Conservation (phyloP, 352 stramenopile species). For the Globisporangium canariense region DNA sequence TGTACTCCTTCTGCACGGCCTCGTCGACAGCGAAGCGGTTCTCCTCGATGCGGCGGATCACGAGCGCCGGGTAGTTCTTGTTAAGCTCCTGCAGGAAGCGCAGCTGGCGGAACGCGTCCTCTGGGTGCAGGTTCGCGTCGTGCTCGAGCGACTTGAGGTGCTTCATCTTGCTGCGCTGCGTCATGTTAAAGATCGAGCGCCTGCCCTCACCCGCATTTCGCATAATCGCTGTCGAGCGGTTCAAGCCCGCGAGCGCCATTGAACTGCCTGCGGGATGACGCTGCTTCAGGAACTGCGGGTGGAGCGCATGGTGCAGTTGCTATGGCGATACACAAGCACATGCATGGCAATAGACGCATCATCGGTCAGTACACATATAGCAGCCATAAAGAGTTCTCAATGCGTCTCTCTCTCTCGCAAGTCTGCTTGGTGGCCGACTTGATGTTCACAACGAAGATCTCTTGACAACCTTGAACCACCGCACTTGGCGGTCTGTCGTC, state of each 20-base stretch:
- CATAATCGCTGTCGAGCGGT: background rate
- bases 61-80: slow-evolving; percentile 79
- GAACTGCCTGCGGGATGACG: background rate
- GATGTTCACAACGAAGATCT: background rate
- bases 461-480: background rate
- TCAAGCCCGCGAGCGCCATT: background rate
- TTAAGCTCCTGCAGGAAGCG: slow-evolving; percentile 87
- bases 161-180: slow-evolving; percentile 68
- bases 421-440: background rate
- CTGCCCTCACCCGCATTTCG: slow-evolving; percentile 20
- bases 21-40: slow-evolving; percentile 81
- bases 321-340: background rate
- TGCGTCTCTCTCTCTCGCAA: background rate
- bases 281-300: slow-evolving; percentile 10
- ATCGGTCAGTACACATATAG: background rate
- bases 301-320: slow-evolving; percentile 14
- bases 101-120: slow-evolving; percentile 73
- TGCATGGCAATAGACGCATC: background rate
- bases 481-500: background rate
- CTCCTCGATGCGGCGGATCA: slow-evolving; percentile 82
- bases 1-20: slow-evolving; percentile 82
- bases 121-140: slow-evolving; percentile 68
- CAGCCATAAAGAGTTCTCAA: background rate
- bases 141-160: slow-evolving; percentile 84
- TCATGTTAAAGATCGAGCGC: slow-evolving; percentile 81